Base-by-base conservation (phyloP, 768 basidiomycete genomes). In the Tylopilus intermedius region DNA sequence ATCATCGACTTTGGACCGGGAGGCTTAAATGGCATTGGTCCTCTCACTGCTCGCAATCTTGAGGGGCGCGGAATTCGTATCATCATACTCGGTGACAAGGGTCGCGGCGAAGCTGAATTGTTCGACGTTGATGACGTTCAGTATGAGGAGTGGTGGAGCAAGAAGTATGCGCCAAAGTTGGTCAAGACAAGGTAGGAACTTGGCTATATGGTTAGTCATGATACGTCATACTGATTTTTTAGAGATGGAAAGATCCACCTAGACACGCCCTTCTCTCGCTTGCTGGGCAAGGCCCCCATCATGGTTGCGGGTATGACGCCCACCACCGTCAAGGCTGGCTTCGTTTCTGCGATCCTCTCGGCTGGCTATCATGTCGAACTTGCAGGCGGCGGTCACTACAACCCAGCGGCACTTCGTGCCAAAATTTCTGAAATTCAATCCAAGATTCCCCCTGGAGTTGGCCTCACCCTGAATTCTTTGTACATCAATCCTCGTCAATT, bases 231-330 rank as follows among this genome's bases (percentile, higher is more conserved):
- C 52, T 47, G 3, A 59, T 51, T 4, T 43, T 27, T 35, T 32
- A 95, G 90, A 59, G 93, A 98, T 71, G 96, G 96, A 33, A 84
- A 81, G 56, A 74, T 98, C 49, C 86, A 94, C 69, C 79, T 99
- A 62, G 94, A 99, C 70, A 97, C 95, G 0, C 88, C 93, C 4
- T 95, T 97, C 79, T 95, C 95, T 46, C 90, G 96, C 54, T 80
- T 99, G 41, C 72, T 99, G 40, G 92, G 93, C 62, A 99, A 98
- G 74, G 85, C 96, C 3, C 96, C 96, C 32, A 88, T 99, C 71
- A 98, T 98, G 96, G 94, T 99, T 37, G 95, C 94, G 45, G 96
- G 96, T 54, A 98, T 99, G 96, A 99, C 96, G 0, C 96, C 96
- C 0, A 88, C 88, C 1, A 99, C 96, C 30, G 96, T 99, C 58